A percentile compares a stretch with the other conserved stretches of the same genome.
These are phyloP conservation scores for Dendrobium catenatum DNA, from an alignment of 106 monocot species.

Conservation along the genomic window DNA sequence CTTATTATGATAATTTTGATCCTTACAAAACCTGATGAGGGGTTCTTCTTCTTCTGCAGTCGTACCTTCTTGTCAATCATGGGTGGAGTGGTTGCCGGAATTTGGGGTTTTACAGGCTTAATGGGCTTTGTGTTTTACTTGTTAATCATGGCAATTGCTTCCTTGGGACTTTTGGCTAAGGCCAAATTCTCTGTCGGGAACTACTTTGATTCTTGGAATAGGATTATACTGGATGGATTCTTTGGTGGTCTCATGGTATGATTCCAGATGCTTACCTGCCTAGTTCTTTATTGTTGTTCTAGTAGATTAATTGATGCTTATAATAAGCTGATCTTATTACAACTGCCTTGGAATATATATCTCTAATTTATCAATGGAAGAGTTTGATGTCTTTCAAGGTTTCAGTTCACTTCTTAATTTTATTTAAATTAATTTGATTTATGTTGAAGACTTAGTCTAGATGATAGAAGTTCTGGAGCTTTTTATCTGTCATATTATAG, in stretches of 20 bases:
- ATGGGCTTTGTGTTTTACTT: constrained; percentile 87
- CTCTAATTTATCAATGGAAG: too few relatives aligned
- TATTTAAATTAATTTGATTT: too few relatives aligned
- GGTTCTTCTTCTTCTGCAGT: constrained; percentile 42
- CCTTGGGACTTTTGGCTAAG: constrained; percentile 70
- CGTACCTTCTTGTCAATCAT: constrained; percentile 94
- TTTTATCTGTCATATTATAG: too few relatives aligned
- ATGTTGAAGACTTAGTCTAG: too few relatives aligned
- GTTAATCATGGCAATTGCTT: constrained; percentile 66
- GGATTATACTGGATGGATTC: constrained; percentile 76
- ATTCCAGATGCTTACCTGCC: neutral
- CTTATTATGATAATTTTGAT: neutral
- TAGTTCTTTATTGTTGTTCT: neutral
- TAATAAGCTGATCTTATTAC: too few relatives aligned
- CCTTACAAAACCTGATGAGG: neutral
- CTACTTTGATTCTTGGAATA: constrained; percentile 89
- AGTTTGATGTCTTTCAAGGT: too few relatives aligned
- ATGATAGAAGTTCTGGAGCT: too few relatives aligned
- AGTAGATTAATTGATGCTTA: neutral
- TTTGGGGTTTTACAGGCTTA: constrained; percentile 91
- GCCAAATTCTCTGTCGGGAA: constrained; percentile 70
- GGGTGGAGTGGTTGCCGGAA: constrained; percentile 93
- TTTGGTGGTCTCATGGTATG: constrained; percentile 94
- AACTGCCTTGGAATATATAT: too few relatives aligned
- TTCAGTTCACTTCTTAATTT: too few relatives aligned